Conservation (phyloP, 2,329 filamentous ascomycete genomes). For the Xylaria digitata region DNA sequence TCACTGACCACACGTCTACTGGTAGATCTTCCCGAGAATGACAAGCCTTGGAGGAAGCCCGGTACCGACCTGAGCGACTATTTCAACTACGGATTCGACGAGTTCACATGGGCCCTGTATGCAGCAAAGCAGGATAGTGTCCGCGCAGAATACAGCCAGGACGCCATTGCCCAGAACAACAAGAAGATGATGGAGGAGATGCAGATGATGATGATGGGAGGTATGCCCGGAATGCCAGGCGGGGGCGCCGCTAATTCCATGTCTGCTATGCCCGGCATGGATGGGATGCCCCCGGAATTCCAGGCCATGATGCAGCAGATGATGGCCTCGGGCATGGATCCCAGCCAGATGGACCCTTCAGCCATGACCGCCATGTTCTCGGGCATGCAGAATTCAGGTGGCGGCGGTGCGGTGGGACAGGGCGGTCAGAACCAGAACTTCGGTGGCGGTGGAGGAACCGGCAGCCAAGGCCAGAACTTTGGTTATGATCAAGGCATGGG, state of each 20-base stretch:
- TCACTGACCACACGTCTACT: not conserved
- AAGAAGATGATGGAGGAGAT: conserved; percentile 85
- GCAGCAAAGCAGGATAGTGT: conserved; percentile 87
- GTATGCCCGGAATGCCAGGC: conserved; percentile 56
- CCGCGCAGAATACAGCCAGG: conserved; percentile 78
- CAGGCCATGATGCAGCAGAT: conserved; percentile 77
- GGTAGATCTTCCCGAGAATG: conserved; percentile 76
- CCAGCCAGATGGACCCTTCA: conserved; percentile 72
- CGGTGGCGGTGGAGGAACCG: conserved; percentile 59
- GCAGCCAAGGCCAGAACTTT: conserved; percentile 64
- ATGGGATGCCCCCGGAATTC: conserved; percentile 74
- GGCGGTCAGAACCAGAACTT: conserved; percentile 65
- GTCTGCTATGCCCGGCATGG: conserved; percentile 66
- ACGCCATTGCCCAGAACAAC: conserved; percentile 69
- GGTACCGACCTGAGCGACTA: conserved; percentile 96
- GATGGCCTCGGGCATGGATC: conserved; percentile 73
- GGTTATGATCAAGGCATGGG: conserved; percentile 52
- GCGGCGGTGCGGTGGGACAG: conserved; percentile 55
- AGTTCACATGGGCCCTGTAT: conserved; percentile 97
- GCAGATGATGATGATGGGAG: conserved; percentile 74
- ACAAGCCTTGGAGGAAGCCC: conserved; percentile 95
- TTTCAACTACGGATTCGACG: conserved; percentile 99
- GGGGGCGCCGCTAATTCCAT: conserved; percentile 49
- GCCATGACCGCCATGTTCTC: conserved; percentile 70
- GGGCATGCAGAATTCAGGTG: conserved; percentile 64